Evolutionary conservation across 495 filamentous ascomycete species (phyloP), one percentile per base, ranked within the genome.

Genomic region (Chaetomium fimeti): DNA sequence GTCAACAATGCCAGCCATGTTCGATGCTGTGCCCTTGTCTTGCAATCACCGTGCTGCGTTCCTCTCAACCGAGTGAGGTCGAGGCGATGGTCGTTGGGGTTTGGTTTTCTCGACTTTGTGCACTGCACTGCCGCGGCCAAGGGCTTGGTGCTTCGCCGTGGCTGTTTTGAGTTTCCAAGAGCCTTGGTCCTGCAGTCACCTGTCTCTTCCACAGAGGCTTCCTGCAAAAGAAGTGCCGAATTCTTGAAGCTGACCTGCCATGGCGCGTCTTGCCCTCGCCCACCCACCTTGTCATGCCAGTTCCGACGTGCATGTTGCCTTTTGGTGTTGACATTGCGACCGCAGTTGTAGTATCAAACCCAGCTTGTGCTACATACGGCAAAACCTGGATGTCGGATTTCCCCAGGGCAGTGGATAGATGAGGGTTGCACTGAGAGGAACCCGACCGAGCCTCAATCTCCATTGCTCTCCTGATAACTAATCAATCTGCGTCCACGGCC

Each of bases 371-470:
- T 53, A 32, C 18, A 5, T 18, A 15, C 29, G 0, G 15, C 45
- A 32, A 58, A 66, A 63, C 65, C 60, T 60, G 60, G 55, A 12
- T n/a, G 45, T 40, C 55, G 60, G 60, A 57, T 65, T 38, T 27
- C 48, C 45, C 57, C 38, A 63, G 47, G 2, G 20, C 18, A 49
- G 13, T 29, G 58, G 57, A 66, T 57, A 61, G 28, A 66, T 43
- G 22, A 61, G 40, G 8, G 64, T 66, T 57, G 25, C 52, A 61
- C n/a, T 28, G 64, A 61, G 12, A 7, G 45, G 36, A 45, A 47
- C 53, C 24, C 28, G 7, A 20, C 20, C 27, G 40, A 43, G 51
- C 51, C 51, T 27, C 25, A 29, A 12, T 18, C 51, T 32, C 27
- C 27, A 24, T 18, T 43, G 40, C 51, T 32, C 27, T 27, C 4